Conservation (phyloP, 192 early-diverging fungal genomes). For the Backusella liffmaniae region DNA sequence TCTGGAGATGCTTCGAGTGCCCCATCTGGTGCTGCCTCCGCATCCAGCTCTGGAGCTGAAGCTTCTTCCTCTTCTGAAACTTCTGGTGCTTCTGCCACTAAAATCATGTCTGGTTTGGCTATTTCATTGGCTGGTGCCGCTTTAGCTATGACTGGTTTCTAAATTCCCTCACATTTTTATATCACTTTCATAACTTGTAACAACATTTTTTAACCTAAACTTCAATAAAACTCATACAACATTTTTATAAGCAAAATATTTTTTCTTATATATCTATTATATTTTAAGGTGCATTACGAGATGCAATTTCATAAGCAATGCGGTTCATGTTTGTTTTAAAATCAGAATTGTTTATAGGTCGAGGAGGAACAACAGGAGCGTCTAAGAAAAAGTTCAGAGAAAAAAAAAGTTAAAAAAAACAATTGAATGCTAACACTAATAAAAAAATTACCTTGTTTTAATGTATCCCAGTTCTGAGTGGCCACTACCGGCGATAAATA, state of each 20-base stretch:
- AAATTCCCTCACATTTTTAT: background rate
- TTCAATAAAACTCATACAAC: background rate
- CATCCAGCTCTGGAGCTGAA: background rate
- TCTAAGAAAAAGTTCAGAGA: background rate
- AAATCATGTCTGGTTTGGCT: background rate
- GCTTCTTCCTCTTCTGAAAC: background rate
- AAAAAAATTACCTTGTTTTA: background rate
- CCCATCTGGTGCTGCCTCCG: background rate
- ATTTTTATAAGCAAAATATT: background rate
- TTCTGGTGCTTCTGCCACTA: background rate
- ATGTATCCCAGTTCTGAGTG: background rate
- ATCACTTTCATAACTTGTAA: background rate
- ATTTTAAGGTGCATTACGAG: background rate
- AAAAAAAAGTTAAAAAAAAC: background rate
- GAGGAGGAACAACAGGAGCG: background rate
- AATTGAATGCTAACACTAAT: background rate
- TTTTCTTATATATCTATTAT: background rate
- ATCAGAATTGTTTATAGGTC: background rate
- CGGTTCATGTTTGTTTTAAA: constrained; percentile 5
- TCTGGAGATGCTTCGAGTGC: background rate
- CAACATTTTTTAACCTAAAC: background rate
- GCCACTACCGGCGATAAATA: background rate
- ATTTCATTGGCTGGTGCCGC: background rate
- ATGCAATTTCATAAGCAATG: background rate
- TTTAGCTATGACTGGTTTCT: constrained; percentile 2